phyloP scores from a whole-genome alignment of 345 rosid species.

The Orychophragmus violaceus region DNA sequence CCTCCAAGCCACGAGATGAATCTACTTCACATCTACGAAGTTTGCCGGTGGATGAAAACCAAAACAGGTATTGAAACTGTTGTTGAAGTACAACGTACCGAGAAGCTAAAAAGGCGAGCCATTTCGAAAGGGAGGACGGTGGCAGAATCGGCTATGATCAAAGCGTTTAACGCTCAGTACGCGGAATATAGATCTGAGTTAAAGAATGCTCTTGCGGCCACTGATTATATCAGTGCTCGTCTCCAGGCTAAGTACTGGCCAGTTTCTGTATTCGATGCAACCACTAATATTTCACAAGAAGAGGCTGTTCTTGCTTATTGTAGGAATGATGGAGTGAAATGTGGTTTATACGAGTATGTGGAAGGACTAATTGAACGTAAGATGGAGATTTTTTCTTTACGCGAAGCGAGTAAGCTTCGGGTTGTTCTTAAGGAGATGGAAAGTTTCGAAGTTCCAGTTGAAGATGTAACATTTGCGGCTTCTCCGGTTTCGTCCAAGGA shows the following conservation, averaged over 20 bases:
- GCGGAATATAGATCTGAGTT: background rate
- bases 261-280: background rate
- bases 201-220: background rate
- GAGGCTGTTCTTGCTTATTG: conserved; percentile 6
- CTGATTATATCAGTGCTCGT: background rate
- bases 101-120: background rate
- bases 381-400: background rate
- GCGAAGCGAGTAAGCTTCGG: background rate
- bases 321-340: background rate
- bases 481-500: background rate
- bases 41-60: conserved; percentile 15
- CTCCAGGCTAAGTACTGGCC: conserved; percentile 8
- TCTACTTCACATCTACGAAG: background rate
- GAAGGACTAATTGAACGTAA: conserved; percentile 1
- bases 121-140: background rate
- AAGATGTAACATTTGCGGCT: background rate
- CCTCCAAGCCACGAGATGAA: background rate
- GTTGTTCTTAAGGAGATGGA: background rate
- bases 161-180: conserved; percentile 3
- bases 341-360: background rate
- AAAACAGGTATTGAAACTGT: background rate
- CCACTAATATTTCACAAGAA: background rate
- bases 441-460: background rate
- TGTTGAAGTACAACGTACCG: background rate
- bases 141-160: conserved; percentile 7